Evolutionary conservation across 352 stramenopile genomes (phyloP).

Genomic region (Phytophthora macrochlamydospora): DNA sequence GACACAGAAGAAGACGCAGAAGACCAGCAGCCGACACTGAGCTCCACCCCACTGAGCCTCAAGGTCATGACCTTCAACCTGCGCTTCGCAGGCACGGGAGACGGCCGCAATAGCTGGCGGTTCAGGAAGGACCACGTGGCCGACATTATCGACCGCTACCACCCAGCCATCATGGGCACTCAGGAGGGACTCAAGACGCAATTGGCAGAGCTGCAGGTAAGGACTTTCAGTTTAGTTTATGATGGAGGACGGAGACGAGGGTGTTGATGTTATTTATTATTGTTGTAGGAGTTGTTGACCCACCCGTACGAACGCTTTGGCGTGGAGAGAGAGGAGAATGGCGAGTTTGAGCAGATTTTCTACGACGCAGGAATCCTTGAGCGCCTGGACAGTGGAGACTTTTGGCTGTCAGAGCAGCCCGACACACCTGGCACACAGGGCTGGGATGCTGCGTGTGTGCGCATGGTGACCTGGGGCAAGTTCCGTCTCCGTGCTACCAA

Average conservation of each 20-base stretch:
- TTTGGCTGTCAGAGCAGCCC: constrained; percentile 79
- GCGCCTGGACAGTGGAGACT: constrained; percentile 64
- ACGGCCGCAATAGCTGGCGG: constrained; percentile 70
- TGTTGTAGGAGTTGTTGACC: constrained; percentile 39
- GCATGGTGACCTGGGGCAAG: constrained; percentile 75
- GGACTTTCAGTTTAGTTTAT: not conserved
- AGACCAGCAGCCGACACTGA: constrained; percentile 27
- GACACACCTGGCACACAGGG: constrained; percentile 59
- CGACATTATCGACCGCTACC: constrained; percentile 77
- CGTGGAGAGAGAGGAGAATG: constrained; percentile 69
- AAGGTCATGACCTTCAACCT: constrained; percentile 89
- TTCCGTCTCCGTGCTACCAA: constrained; percentile 64
- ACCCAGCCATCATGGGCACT: constrained; percentile 73
- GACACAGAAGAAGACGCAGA: constrained; percentile 5
- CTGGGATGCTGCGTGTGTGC: constrained; percentile 73
- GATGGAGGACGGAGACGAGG: not conserved
- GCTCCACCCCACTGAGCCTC: constrained; percentile 55
- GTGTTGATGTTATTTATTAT: not conserved
- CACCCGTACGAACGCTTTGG: constrained; percentile 78
- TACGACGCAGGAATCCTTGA: constrained; percentile 66
- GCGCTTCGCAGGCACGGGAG: constrained; percentile 65
- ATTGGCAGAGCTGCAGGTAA: constrained; percentile 61
- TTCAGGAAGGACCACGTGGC: constrained; percentile 78
- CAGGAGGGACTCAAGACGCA: constrained; percentile 78
- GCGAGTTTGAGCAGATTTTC: constrained; percentile 86